phyloP scores from a whole-genome alignment of 257 asterid genomes.

The Thymus quinquecostatus region DNA sequence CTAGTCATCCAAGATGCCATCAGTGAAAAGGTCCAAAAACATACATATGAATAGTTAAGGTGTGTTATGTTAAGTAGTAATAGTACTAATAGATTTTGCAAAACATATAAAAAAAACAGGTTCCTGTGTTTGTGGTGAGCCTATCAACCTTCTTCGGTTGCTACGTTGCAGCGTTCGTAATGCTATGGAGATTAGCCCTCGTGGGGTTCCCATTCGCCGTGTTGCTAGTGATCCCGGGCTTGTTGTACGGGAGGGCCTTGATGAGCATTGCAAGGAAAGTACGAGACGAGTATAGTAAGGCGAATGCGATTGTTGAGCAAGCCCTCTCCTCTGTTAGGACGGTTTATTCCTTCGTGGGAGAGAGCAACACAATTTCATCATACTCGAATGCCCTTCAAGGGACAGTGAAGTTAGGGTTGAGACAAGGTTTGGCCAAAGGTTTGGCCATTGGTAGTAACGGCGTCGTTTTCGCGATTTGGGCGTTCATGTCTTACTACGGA shows the following conservation, averaged over 20 bases:
- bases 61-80: too few species aligned
- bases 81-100: too few species aligned
- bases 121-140: constrained; percentile 79
- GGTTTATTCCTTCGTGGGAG: constrained; percentile 38
- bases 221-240: constrained; percentile 80
- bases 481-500: too few species aligned
- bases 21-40: constrained; percentile 76
- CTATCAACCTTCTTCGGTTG: constrained; percentile 61
- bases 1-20: constrained; percentile 99
- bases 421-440: too few species aligned
- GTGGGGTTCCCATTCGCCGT: constrained; percentile 75
- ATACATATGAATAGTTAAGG: too few species aligned
- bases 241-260: constrained; percentile 79
- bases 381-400: too few species aligned
- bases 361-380: too few species aligned
- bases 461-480: too few species aligned
- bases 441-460: too few species aligned
- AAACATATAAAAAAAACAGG: constrained; percentile 32
- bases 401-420: too few species aligned
- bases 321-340: constrained; percentile 79
- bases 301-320: constrained; percentile 69
- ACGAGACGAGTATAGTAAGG: constrained; percentile 71
- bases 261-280: constrained; percentile 66
- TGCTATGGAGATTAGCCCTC: constrained; percentile 77
- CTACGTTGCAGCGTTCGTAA: constrained; percentile 60